Percentiles rank a stretch among this genome's conserved stretches.
Conservation (phyloP, 2,329 filamentous ascomycete genomes). For the Beauveria australis region DNA sequence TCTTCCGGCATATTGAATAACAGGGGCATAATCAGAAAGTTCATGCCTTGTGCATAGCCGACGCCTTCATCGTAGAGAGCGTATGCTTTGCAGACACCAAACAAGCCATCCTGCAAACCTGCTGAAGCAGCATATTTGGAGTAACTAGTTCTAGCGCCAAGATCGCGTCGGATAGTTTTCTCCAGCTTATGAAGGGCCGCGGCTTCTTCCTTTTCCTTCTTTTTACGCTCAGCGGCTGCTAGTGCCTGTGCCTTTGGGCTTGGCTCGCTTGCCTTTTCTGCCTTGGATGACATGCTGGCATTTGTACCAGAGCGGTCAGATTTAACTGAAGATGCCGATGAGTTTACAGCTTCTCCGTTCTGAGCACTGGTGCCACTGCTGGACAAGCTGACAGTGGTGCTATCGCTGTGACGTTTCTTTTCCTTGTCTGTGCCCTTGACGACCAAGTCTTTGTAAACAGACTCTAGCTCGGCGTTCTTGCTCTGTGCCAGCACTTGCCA, state of each 20-base stretch:
- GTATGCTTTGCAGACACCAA: conserved; percentile 95
- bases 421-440: conserved; percentile 76
- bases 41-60: conserved; percentile 97
- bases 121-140: conserved; percentile 91
- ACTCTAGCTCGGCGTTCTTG: conserved; percentile 84
- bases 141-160: conserved; percentile 89
- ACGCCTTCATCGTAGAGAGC: conserved; percentile 90
- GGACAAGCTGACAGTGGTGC: conserved; percentile 40
- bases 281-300: conserved; percentile 46
- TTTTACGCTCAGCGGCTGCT: conserved; percentile 60
- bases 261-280: conserved; percentile 56
- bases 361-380: conserved; percentile 50
- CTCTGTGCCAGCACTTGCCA: conserved; percentile 97
- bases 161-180: conserved; percentile 81
- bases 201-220: conserved; percentile 70
- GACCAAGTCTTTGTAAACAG: conserved; percentile 75
- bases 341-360: conserved; percentile 57
- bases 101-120: conserved; percentile 86
- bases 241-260: conserved; percentile 56
- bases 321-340: conserved; percentile 77
- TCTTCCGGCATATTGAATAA: conserved; percentile 98
- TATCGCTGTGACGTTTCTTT: conserved; percentile 51
- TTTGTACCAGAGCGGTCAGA: conserved; percentile 64
- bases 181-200: conserved; percentile 72
- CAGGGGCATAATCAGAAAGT: conserved; percentile 93